phyloP scores from a whole-genome alignment of 805 yeast species.

The Candida pseudoglaebosa region DNA sequence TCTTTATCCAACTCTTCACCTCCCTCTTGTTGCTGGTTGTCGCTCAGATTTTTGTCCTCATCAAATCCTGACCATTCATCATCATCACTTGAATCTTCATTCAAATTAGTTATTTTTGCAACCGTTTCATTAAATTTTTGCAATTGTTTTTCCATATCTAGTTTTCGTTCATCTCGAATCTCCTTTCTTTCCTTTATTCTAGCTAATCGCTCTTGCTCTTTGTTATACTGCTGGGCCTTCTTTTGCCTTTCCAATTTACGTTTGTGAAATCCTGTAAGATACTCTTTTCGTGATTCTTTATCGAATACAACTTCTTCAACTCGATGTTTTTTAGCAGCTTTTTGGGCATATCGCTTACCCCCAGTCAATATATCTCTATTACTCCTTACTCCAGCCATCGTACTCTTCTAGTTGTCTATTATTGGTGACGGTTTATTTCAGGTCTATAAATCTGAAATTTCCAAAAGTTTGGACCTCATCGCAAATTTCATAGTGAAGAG shows the following conservation, averaged over 20 bases:
- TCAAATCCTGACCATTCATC: constrained; percentile 43
- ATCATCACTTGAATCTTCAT: constrained; percentile 18
- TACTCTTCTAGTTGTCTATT: constrained; percentile 5
- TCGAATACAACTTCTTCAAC: constrained; percentile 87
- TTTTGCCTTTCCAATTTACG: constrained; percentile 86
- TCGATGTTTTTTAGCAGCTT: constrained; percentile 59
- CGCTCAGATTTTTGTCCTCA: constrained; percentile 14
- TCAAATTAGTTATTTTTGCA: constrained; percentile 19
- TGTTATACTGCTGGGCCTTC: constrained; percentile 70
- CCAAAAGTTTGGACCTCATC: neutral
- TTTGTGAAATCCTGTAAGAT: constrained; percentile 92
- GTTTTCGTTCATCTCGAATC: constrained; percentile 66
- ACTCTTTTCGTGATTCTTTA: constrained; percentile 72
- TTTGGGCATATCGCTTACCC: constrained; percentile 73
- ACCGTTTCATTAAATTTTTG: constrained; percentile 51
- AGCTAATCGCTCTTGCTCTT: constrained; percentile 72
- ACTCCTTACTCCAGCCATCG: constrained; percentile 29
- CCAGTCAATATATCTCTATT: constrained; percentile 88
- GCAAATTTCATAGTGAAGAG: neutral
- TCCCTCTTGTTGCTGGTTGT: constrained; percentile 12
- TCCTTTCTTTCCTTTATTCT: constrained; percentile 73
- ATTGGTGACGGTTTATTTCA: neutral
- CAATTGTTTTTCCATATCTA: constrained; percentile 60
- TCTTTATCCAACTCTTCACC: constrained; percentile 9
- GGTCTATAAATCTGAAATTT: neutral